A percentile compares a stretch with the other conserved stretches of the same genome.
phyloP scores from a whole-genome alignment of 2,329 filamentous ascomycete species.

The Didymella pomorum region DNA sequence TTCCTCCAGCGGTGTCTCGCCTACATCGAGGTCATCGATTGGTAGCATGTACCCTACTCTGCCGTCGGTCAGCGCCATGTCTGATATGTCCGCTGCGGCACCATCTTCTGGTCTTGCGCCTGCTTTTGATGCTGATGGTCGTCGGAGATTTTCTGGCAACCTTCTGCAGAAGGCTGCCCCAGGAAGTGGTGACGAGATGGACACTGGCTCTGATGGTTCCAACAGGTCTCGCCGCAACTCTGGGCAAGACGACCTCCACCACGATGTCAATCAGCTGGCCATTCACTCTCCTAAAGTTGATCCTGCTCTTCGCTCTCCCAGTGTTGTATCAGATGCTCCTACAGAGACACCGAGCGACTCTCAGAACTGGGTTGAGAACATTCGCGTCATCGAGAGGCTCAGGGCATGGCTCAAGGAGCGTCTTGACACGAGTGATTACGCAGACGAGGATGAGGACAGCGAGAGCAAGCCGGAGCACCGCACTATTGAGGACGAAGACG shows the following conservation, averaged over 20 bases:
- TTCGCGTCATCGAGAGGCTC: conserved; percentile 68
- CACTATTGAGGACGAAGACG: conserved; percentile 50
- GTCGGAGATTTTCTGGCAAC: conserved; percentile 68
- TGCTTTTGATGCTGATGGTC: conserved; percentile 67
- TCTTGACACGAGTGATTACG: conserved; percentile 62
- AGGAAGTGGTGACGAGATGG: conserved; percentile 49
- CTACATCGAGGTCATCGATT: conserved; percentile 64
- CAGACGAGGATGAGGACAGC: conserved; percentile 46
- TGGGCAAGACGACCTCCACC: conserved; percentile 48
- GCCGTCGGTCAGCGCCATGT: conserved; percentile 73
- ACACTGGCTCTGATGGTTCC: conserved; percentile 51
- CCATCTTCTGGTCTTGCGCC: conserved; percentile 74
- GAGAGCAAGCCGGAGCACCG: conserved; percentile 37
- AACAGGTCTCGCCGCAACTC: conserved; percentile 45
- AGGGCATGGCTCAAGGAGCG: conserved; percentile 65
- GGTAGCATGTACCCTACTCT: conserved; percentile 77
- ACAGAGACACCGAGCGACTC: conserved; percentile 45
- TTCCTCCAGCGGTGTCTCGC: conserved; percentile 68
- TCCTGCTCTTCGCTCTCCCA: conserved; percentile 51
- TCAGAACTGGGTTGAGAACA: conserved; percentile 67
- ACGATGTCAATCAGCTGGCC: conserved; percentile 50
- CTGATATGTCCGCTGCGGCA: conserved; percentile 67
- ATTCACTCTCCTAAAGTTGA: conserved; percentile 53
- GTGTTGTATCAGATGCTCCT: conserved; percentile 46
- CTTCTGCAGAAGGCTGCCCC: conserved; percentile 61